Conservation (phyloP, 371 early-diverging fungal genomes). For the Mucor piriformis region DNA sequence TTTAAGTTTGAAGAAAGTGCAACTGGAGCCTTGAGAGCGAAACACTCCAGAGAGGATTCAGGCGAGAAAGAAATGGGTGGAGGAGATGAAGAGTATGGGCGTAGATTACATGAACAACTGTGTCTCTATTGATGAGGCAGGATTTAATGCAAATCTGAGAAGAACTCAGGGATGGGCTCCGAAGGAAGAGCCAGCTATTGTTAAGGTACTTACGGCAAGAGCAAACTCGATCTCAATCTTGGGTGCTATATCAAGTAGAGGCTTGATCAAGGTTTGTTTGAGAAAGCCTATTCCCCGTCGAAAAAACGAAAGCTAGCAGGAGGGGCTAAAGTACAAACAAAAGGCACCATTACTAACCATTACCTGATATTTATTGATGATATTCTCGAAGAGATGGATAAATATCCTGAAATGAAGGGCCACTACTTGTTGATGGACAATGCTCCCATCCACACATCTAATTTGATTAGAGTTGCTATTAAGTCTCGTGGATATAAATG, state of each 20-base stretch:
- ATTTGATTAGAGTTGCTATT: conserved; percentile 7
- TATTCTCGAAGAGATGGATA: no score
- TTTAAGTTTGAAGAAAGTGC: conserved; percentile 2
- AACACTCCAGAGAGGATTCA: conserved; percentile 13
- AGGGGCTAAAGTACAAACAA: not conserved
- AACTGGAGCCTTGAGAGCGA: conserved; percentile 4
- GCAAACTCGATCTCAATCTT: conserved; percentile 5
- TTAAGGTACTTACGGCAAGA: conserved; percentile 12
- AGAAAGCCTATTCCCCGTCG: conserved; percentile 11
- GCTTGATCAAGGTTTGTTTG: conserved; percentile 15
- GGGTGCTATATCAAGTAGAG: conserved; percentile 7
- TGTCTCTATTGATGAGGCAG: conserved; percentile 14
- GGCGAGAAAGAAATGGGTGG: conserved; percentile 13
- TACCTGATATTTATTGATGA: no score
- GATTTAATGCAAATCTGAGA: conserved; percentile 16
- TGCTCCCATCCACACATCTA: conserved; percentile 14
- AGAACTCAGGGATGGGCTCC: conserved; percentile 15
- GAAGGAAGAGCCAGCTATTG: conserved; percentile 2
- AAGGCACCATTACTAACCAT: not conserved
- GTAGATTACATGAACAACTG: conserved; percentile 20
- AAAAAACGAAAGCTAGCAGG: not conserved
- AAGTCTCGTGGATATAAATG: not conserved
- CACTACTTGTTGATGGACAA: conserved; percentile 12
- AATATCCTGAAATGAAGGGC: no score
- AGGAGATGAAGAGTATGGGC: not conserved